Evolutionary conservation across 2,329 filamentous ascomycete species (phyloP).

Genomic region (Fusarium pseudoanthophilum): DNA sequence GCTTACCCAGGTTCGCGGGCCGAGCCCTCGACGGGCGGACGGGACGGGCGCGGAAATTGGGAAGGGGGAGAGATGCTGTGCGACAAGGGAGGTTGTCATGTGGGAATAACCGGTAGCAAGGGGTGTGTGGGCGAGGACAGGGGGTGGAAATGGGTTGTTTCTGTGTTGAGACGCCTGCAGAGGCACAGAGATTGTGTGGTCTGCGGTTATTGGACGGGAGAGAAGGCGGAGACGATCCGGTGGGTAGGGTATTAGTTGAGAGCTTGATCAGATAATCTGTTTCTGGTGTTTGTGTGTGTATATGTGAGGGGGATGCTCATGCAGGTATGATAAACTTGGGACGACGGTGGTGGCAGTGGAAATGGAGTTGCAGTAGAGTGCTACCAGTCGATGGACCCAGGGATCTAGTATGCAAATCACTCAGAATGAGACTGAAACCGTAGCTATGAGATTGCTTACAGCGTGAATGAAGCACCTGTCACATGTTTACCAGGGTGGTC

Average conservation of each 20-base stretch:
- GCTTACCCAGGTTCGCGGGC: conserved; percentile 29
- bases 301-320: not conserved
- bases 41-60: conserved; percentile 14
- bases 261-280: conserved; percentile 13
- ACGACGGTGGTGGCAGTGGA: not conserved
- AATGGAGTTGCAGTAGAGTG: not conserved
- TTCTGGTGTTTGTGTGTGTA: not conserved
- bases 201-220: conserved; percentile 10
- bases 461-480: not conserved
- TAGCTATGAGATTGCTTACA: not conserved
- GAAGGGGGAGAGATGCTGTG: conserved; percentile 7
- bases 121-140: conserved; percentile 14
- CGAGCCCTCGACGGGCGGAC: conserved; percentile 23
- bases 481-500: conserved; percentile 9
- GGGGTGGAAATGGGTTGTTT: conserved; percentile 26
- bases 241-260: conserved; percentile 4
- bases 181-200: conserved; percentile 7
- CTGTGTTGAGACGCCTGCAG: conserved; percentile 33
- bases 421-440: not conserved
- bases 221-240: conserved; percentile 9
- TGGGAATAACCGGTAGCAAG: conserved; percentile 28
- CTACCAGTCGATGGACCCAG: not conserved
- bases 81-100: conserved; percentile 28
- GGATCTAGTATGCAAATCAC: not conserved
- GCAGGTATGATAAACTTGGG: conserved; percentile 11